Evolutionary conservation across 1,139 yeast species (phyloP).

Genomic region (Suhomyces terraborum): DNA sequence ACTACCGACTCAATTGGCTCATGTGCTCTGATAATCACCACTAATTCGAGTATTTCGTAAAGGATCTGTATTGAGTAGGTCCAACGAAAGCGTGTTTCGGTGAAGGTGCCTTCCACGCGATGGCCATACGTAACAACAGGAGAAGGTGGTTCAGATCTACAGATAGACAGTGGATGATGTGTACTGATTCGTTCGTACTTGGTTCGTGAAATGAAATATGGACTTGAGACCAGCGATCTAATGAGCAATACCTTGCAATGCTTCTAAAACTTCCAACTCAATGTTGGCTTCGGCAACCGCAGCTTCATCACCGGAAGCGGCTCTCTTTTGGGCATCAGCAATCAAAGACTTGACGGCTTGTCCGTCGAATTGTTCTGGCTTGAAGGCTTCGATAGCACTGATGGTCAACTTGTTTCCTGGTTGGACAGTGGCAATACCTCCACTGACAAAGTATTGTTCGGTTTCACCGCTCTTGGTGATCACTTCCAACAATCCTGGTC

Average conservation of each 20-base stretch:
- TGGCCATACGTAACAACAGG: too few relatives aligned
- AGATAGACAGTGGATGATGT: constrained; percentile 7
- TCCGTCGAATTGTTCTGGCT: constrained; percentile 83
- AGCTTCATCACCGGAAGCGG: constrained; percentile 78
- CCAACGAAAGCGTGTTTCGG: too few relatives aligned
- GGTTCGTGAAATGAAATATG: constrained; percentile 13
- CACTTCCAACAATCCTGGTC: constrained; percentile 94
- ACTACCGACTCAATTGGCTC: too few relatives aligned
- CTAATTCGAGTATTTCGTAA: too few relatives aligned
- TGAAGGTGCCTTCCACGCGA: too few relatives aligned
- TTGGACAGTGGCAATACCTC: constrained; percentile 96
- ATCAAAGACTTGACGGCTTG: constrained; percentile 79
- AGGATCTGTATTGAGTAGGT: too few relatives aligned
- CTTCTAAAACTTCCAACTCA: constrained; percentile 95
- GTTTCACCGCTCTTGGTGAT: constrained; percentile 75
- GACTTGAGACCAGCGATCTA: constrained; percentile 31
- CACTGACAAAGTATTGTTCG: constrained; percentile 86
- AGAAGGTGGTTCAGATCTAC: too few relatives aligned
- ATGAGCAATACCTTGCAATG: constrained; percentile 86
- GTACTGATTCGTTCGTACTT: constrained; percentile 11
- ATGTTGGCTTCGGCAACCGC: constrained; percentile 94
- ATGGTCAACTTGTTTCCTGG: constrained; percentile 91
- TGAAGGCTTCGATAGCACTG: constrained; percentile 95
- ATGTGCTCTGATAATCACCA: too few relatives aligned
- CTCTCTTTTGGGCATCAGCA: constrained; percentile 94